phyloP scores from a whole-genome alignment of 352 stramenopile species.

The Phytopythium cucurbitacearum region DNA sequence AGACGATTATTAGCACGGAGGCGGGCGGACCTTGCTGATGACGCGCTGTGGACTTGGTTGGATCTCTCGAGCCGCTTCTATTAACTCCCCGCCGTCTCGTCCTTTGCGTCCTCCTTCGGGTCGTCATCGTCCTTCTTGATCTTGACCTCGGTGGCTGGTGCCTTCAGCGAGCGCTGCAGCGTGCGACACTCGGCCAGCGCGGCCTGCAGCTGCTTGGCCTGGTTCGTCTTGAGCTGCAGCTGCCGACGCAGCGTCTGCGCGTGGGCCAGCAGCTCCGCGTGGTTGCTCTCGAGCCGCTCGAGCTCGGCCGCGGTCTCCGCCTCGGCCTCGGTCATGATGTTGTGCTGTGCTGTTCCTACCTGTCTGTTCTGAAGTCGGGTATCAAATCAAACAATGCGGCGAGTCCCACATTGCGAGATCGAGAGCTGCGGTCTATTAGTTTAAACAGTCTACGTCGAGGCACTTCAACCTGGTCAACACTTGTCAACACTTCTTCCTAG shows the following conservation, averaged over 20 bases:
- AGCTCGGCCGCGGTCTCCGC: constrained; percentile 29
- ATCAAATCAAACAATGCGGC: too few relatives aligned
- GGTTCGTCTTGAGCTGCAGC: constrained; percentile 30
- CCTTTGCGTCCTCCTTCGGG: constrained; percentile 4
- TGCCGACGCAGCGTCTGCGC: constrained; percentile 46
- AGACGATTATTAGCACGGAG: constrained; percentile 24
- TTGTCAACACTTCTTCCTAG: background rate
- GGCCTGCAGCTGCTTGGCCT: constrained; percentile 37
- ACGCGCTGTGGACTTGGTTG: constrained; percentile 10
- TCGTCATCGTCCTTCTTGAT: constrained; percentile 9
- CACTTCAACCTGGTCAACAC: too few relatives aligned
- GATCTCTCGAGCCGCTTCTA: too few relatives aligned
- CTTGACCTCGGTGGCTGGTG: background rate
- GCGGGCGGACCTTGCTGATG: constrained; percentile 23
- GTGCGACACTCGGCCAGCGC: constrained; percentile 29
- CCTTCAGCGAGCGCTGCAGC: constrained; percentile 5
- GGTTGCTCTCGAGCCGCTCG: constrained; percentile 48
- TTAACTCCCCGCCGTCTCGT: too few relatives aligned
- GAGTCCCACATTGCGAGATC: too few relatives aligned
- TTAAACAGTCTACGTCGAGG: too few relatives aligned
- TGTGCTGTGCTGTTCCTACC: background rate
- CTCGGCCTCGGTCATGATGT: constrained; percentile 4
- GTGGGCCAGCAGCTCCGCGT: constrained; percentile 55
- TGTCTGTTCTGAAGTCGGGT: too few relatives aligned
- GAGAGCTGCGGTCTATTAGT: too few relatives aligned